Evolutionary conservation across 169 alveolate species (phyloP).

Genomic region (Plasmodium falciparum): DNA sequence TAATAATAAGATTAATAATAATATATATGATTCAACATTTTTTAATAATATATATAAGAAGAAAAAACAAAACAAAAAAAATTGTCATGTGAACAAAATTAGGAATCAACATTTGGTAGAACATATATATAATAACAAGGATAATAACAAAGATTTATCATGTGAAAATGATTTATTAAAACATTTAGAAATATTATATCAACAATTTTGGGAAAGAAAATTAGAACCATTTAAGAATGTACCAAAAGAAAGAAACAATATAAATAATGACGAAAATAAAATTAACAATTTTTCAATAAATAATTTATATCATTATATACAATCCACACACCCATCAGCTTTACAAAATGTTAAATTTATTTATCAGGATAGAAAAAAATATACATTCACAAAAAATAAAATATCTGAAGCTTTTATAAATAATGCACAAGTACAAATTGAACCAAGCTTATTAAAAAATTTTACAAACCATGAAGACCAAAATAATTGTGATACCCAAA

Average conservation of each 20-base stretch:
- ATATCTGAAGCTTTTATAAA: conserved; percentile 31
- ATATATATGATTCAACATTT: too few species aligned
- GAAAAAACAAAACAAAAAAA: too few species aligned
- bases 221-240: conserved; percentile 3
- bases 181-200: too few species aligned
- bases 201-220: background rate
- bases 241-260: background rate
- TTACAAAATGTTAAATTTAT: conserved; percentile 47
- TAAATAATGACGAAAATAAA: conserved; percentile 20
- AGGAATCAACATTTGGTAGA: too few species aligned
- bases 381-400: conserved; percentile 50
- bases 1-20: too few species aligned
- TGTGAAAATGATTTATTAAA: too few species aligned
- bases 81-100: too few species aligned
- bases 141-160: too few species aligned
- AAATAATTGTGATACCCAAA: background rate
- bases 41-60: too few species aligned
- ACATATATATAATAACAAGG: too few species aligned
- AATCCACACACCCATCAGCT: background rate
- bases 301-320: conserved; percentile 12
- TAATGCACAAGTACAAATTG: background rate
- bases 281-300: conserved; percentile 31
- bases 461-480: background rate
- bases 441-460: background rate
- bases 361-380: conserved; percentile 34